Conservation (phyloP, 805 yeast species). For the Saccharomycopsis guyanensis region DNA sequence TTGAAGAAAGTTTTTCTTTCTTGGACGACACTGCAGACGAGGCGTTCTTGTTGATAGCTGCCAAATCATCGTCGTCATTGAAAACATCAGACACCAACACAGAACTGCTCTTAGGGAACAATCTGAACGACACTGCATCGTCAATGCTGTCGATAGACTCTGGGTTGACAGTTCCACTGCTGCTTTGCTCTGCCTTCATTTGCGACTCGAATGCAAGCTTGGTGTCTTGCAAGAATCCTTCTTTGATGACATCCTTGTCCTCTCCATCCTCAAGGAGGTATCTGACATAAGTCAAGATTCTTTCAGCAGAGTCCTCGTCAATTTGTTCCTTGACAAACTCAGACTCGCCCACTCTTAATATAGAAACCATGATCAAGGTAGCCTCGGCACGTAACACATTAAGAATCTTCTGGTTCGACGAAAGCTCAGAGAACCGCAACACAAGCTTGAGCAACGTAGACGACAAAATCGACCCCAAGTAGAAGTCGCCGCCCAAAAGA, state of each 20-base stretch:
- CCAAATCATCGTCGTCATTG: slow-evolving; percentile 31
- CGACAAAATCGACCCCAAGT: slow-evolving; percentile 80
- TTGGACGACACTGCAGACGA: slow-evolving; percentile 27
- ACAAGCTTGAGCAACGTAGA: slow-evolving; percentile 85
- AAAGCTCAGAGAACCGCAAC: slow-evolving; percentile 57
- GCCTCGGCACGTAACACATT: slow-evolving; percentile 95
- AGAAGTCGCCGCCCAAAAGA: slow-evolving; percentile 81
- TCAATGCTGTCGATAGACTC: slow-evolving; percentile 52
- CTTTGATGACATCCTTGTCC: slow-evolving; percentile 35
- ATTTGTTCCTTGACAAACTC: slow-evolving; percentile 61
- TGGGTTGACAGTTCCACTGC: slow-evolving; percentile 36
- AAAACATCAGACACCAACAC: slow-evolving; percentile 30
- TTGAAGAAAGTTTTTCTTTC: slow-evolving; percentile 60
- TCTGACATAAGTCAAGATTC: slow-evolving; percentile 81
- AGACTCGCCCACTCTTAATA: slow-evolving; percentile 80
- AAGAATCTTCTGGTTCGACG: slow-evolving; percentile 45
- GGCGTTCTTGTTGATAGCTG: slow-evolving; percentile 17
- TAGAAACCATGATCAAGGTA: slow-evolving; percentile 82
- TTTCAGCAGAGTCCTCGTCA: slow-evolving; percentile 95
- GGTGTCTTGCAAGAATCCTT: slow-evolving; percentile 82
- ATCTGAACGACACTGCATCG: slow-evolving; percentile 72
- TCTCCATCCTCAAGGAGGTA: slow-evolving; percentile 63
- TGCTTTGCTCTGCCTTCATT: slow-evolving; percentile 50
- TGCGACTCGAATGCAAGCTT: slow-evolving; percentile 75
- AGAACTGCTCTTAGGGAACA: slow-evolving; percentile 25